These are phyloP conservation scores for Mucor plumbeus DNA, from an alignment of 371 early-diverging fungal species.

Conservation along the genomic window DNA sequence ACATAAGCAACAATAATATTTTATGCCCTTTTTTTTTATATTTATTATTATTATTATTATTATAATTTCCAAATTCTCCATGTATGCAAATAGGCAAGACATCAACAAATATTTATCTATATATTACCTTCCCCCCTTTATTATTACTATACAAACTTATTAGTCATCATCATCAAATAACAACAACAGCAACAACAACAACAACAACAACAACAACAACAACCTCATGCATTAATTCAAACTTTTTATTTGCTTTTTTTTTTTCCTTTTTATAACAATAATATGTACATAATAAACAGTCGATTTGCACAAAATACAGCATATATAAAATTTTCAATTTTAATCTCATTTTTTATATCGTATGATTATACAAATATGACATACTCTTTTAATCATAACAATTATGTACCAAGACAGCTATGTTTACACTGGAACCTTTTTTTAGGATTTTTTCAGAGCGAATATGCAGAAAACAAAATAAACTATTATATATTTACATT, in stretches of 20 bases:
- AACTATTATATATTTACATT: too few relatives aligned
- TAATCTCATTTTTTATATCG: not conserved
- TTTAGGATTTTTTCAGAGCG: too few relatives aligned
- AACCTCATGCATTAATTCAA: not conserved
- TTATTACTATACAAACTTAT: not conserved
- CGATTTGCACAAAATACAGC: not conserved
- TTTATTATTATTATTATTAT: not conserved
- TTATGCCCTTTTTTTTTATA: not conserved
- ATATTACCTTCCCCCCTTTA: not conserved
- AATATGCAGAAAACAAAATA: too few relatives aligned
- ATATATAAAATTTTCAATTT: not conserved
- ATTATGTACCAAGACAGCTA: too few relatives aligned
- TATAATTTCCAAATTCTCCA: not conserved
- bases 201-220: not conserved
- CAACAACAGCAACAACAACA: not conserved
- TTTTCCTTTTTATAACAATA: not conserved
- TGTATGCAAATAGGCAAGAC: slow-evolving; percentile 5
- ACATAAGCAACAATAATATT: not conserved
- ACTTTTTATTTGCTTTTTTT: not conserved
- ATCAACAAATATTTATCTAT: slow-evolving; percentile 3
- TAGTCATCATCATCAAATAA: not conserved
- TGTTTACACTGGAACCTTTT: too few relatives aligned
- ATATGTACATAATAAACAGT: not conserved
- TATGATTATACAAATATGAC: too few relatives aligned
- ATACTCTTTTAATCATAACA: too few relatives aligned